phyloP scores from a whole-genome alignment of 768 basidiomycete genomes.

The Suillus bovinus region DNA sequence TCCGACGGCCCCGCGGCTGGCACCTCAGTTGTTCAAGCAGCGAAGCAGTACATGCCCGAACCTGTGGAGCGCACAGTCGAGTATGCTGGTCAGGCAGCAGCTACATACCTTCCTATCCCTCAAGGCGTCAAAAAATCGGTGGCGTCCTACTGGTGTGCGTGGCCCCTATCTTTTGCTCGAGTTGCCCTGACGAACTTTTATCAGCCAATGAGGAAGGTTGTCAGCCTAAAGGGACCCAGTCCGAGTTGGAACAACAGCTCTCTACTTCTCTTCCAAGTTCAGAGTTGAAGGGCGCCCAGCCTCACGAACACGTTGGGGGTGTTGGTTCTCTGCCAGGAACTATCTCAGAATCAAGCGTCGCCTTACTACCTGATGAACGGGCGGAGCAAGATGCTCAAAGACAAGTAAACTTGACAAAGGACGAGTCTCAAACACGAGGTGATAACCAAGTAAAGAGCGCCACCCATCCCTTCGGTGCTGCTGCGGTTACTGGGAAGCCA shows the following conservation, averaged over 20 bases:
- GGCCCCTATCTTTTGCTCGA: background rate
- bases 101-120: conserved; percentile 10
- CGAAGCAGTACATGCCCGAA: conserved; percentile 13
- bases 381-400: conserved; percentile 13
- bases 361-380: conserved; percentile 50
- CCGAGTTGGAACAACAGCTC: background rate
- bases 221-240: background rate
- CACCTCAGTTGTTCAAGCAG: conserved; percentile 10
- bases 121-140: conserved; percentile 7
- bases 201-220: conserved; percentile 12
- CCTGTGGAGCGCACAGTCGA: conserved; percentile 13
- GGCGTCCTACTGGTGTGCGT: conserved; percentile 17
- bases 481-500: conserved; percentile 9
- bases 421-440: conserved; percentile 14
- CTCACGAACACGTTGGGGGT: conserved; percentile 37
- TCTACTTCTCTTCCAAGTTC: conserved; percentile 36
- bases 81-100: conserved; percentile 11
- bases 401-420: background rate
- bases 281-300: conserved; percentile 33
- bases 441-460: conserved; percentile 13
- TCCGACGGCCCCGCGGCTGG: background rate
- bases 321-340: conserved; percentile 52
- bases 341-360: conserved; percentile 45
- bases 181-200: conserved; percentile 12
- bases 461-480: background rate